Base-by-base conservation (phyloP, 2,329 filamentous ascomycete species). In the Epichloe typhina region DNA sequence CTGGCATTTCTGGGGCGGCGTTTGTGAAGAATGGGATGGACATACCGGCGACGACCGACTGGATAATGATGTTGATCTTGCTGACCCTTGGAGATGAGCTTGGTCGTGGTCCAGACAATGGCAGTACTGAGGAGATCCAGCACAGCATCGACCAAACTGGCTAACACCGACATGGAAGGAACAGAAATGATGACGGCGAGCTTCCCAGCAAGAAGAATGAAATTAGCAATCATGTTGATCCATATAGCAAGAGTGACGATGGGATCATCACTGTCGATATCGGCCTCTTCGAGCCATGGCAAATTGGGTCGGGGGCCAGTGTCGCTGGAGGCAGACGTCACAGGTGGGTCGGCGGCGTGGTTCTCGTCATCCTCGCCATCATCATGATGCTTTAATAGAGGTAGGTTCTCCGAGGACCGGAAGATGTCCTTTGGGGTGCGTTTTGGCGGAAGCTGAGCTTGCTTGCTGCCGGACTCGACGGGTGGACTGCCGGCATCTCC, bases 241-340 rank as follows among this genome's bases (percentile, higher is more conserved):
- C 89, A 91, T 60, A 97, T 93, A 41, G 91, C 90, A 19, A 93
- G 62, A n/a, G 82, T 84, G 46, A 96, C 88, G 46, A 95, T 79
- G 15, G 77, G 80, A 53, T 84, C 83, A 46, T 82, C 75, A 55
- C 83, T 87, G 61, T 89, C 84, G 2, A 89, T 58, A 21, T 78
- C 76, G 52, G 83, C 84, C 56, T 89, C 85, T 52, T 86, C 83
- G 50, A 86, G 77, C 65, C 81, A 83, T 7, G 84, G 84, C 41
- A 88, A 78, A 52, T 83, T 74, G 11, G 75, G 75, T 50, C 71
- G 72, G 26, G 72, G 69, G 0, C 67, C 66, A 7, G 55, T 51
- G 12, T 62, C 64, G 13, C 62, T 62, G 17, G 42, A 36, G 13
- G 4, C 45, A 21, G 52, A 50, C 9, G 46, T 46, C 23, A 38